Base-by-base conservation (phyloP, 192 early-diverging fungal genomes). In the Entomortierella parvispora region DNA sequence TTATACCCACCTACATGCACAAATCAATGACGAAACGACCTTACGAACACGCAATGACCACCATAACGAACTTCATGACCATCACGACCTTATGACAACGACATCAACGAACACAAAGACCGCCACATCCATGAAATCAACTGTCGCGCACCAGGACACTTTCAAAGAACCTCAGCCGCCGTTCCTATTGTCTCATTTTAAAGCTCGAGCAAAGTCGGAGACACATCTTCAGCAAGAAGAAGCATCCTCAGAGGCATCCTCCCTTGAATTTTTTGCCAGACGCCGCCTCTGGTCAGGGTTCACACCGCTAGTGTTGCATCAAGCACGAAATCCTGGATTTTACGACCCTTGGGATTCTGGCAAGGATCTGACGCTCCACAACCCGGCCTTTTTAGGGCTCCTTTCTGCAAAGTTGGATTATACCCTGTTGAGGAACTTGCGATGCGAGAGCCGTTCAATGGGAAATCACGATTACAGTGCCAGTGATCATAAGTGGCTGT, bases 391-490 rank as follows among this genome's bases (percentile, higher is more conserved):
- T 55, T 72, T 76, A 28, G 90, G 91, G n/a, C 63, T 86, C 51
- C 89, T 89, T 58, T 80, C 82, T 7, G 93, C 88, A 15, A 94
- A 93, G 53, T 83, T 90, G 10, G 93, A 94, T 69, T 93, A 90
- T 84, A 86, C 91, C 4, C 80, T 94, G 56, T 68, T 90, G 56
- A 81, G 83, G 55, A 82, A 87, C 54, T 60, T 93, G 48, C 60
- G 82, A 2, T 84, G 89, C 10, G 64, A 82, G 12, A 58, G 71
- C 4, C 68, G 84, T 34, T 69, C 71, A 62, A 87, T 88, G 70
- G 90, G 85, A 18, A 94, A 94, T 68, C 61, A 82, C 44, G 83
- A 89, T 62, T 92, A 89, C 69, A 56, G 65, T 2, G 86, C 83
- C 11, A 88, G 89, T 22, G 93, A 94, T 71, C 93, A 94, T 67